Percentiles rank a stretch among this genome's conserved stretches.
Conservation (phyloP, 441 rosid species). For the Erodium trifolium region DNA sequence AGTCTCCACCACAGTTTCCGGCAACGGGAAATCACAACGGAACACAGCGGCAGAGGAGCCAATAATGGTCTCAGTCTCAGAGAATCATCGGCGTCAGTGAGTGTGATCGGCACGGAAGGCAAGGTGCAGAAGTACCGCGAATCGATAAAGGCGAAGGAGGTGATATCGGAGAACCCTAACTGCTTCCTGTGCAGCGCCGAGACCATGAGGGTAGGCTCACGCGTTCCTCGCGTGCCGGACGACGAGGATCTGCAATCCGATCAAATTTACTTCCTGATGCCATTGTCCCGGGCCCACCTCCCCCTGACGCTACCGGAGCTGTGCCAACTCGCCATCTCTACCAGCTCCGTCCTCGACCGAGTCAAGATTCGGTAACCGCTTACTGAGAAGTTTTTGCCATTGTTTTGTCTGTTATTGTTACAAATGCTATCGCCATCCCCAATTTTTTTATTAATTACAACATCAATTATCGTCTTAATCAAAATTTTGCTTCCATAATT, state of each 20-base stretch:
- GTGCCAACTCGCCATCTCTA: not conserved
- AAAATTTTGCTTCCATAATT: too few species aligned
- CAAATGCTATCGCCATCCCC: not conserved
- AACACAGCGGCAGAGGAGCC: not conserved
- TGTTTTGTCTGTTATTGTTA: too few species aligned
- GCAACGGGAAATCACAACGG: not conserved
- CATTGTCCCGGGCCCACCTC: not conserved
- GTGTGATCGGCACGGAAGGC: not conserved
- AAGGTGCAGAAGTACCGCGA: not conserved
- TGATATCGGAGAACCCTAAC: not conserved
- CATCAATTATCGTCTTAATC: not conserved
- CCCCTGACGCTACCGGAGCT: not conserved
- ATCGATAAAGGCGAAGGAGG: slow-evolving; percentile 2
- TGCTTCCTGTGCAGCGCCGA: not conserved
- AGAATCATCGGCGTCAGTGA: not conserved
- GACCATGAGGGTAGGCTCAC: not conserved
- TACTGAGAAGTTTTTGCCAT: too few species aligned
- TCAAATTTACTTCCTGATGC: slow-evolving; percentile 1
- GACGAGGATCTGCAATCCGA: not conserved
- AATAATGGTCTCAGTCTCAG: not conserved
- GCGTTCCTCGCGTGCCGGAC: not conserved
- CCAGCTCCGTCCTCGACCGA: not conserved
- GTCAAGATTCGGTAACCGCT: too few species aligned
- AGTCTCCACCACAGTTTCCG: not conserved
- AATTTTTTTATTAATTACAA: too few species aligned